Base-by-base conservation (phyloP, 805 yeast species). In the Lipomyces starkeyi region DNA sequence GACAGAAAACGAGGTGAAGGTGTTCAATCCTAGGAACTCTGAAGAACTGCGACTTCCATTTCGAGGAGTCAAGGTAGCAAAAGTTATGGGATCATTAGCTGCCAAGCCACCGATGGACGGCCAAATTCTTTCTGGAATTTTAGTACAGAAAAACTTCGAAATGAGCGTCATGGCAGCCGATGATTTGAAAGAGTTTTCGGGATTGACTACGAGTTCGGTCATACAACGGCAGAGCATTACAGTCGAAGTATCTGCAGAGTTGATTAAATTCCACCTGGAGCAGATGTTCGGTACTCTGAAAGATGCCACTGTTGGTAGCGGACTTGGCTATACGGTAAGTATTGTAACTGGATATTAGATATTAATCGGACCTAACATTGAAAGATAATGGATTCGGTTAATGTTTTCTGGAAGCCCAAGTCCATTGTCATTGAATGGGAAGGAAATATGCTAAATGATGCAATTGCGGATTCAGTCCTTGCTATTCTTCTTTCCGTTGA, bases 201-300 rank as follows among this genome's bases (percentile, higher is more conserved):
- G 91, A 61, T 82, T 95, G 65, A 88, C 96, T 0, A 90, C 98
- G 0, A 91, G 97, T 0, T 84, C 90, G 13, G 87, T 95, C 40
- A 88, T 88, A 75, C 97, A 96, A 72, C 85, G 90, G 71, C 97
- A 94, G 77, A 84, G 87, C 7, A 80, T 95, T 25, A 85, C 86
- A 63, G 90, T 95, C 59, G 88, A 88, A 76, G 96, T 97, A 3
- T 91, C 90, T 57, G 85, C 91, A 43, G 90, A 91, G 58, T 82
- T 95, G 66, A 86, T 95, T 68, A 84, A 86, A 68, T 95, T 96
- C 93, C 98, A 95, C 76, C 84, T 95, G 66, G 86, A 89, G 67
- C 98, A 93, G 76, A 95, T 95, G 99, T 95, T 94, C 83, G 98
- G 98, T 1, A 86, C 83, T 74, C 85, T 93, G 3, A 87, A 88